Evolutionary conservation across 177 flowering plant species (phyloP).

Genomic region (Vitis hybrid): DNA sequence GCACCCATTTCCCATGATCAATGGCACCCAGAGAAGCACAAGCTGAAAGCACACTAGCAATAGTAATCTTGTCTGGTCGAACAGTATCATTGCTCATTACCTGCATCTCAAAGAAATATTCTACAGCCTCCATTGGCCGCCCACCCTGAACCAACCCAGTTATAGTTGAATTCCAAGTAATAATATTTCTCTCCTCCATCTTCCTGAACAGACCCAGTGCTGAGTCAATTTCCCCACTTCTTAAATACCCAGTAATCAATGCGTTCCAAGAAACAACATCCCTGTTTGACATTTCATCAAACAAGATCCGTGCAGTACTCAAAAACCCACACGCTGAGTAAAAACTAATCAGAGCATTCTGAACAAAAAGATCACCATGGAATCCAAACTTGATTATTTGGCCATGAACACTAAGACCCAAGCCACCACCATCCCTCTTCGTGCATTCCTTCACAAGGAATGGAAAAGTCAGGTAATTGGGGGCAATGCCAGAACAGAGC

Average conservation of each 20-base stretch:
- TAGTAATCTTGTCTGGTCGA: constrained; percentile 62
- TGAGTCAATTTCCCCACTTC: constrained; percentile 50
- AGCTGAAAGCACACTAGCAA: constrained; percentile 70
- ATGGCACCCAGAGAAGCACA: constrained; percentile 74
- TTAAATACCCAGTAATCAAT: constrained; percentile 61
- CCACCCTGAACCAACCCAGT: constrained; percentile 85
- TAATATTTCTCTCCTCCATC: constrained; percentile 50
- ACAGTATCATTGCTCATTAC: constrained; percentile 21
- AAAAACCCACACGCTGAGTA: constrained; percentile 36
- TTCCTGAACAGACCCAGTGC: constrained; percentile 51
- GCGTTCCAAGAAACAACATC: constrained; percentile 86
- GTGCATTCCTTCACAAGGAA: constrained; percentile 64
- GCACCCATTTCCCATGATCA: constrained; percentile 77
- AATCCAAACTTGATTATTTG: constrained; percentile 52
- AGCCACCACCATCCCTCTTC: constrained; percentile 15
- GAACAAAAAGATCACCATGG: constrained; percentile 36
- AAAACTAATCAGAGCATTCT: constrained; percentile 43
- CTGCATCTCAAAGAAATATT: constrained; percentile 68
- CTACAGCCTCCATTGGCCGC: constrained; percentile 60
- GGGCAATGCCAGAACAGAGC: constrained; percentile 41
- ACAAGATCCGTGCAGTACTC: constrained; percentile 39
- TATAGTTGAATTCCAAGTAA: constrained; percentile 82
- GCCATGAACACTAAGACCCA: constrained; percentile 47
- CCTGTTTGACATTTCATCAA: constrained; percentile 57
- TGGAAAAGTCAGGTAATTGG: constrained; percentile 65